These are phyloP conservation scores for Calonectria fujianensis DNA, from an alignment of 2,329 filamentous ascomycete species.

Conservation along the genomic window DNA sequence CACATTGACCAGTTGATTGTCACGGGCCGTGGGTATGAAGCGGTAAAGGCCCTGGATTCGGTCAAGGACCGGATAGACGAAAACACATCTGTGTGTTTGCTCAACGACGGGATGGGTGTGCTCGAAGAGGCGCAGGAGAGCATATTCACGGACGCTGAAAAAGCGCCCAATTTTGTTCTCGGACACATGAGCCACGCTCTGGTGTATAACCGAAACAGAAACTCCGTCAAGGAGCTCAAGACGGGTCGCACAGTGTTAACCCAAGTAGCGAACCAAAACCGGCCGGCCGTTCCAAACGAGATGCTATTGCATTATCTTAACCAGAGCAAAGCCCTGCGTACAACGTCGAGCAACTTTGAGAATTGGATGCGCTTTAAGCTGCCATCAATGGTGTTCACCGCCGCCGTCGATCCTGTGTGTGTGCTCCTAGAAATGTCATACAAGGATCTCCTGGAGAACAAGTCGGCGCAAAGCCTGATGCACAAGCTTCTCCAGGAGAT, in stretches of 20 bases:
- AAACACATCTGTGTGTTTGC: slow-evolving; percentile 82
- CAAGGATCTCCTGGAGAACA: slow-evolving; percentile 81
- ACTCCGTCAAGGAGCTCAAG: slow-evolving; percentile 63
- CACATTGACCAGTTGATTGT: slow-evolving; percentile 84
- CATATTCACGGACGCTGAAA: slow-evolving; percentile 80
- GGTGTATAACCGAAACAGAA: slow-evolving; percentile 62
- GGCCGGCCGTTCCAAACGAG: slow-evolving; percentile 38
- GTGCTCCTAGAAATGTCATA: slow-evolving; percentile 86
- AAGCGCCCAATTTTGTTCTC: slow-evolving; percentile 84
- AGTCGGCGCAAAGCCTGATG: slow-evolving; percentile 78
- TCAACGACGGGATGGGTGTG: slow-evolving; percentile 89
- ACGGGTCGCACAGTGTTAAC: slow-evolving; percentile 59
- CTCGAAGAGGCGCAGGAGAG: slow-evolving; percentile 84
- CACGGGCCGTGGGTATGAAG: slow-evolving; percentile 74
- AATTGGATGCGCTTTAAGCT: slow-evolving; percentile 83
- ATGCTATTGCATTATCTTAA: slow-evolving; percentile 7
- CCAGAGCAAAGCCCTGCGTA: slow-evolving; percentile 47
- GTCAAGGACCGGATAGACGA: slow-evolving; percentile 80
- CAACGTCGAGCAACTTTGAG: slow-evolving; percentile 54
- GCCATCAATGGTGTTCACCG: slow-evolving; percentile 84
- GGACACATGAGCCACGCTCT: slow-evolving; percentile 75
- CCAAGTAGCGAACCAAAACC: slow-evolving; percentile 6
- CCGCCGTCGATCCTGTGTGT: slow-evolving; percentile 87
- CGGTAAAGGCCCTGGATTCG: slow-evolving; percentile 72
- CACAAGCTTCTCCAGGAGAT: slow-evolving; percentile 85